A percentile compares a stretch with the other conserved stretches of the same genome.
Conservation (phyloP, 73 alveolate species). For the Diophrys appendiculata region DNA sequence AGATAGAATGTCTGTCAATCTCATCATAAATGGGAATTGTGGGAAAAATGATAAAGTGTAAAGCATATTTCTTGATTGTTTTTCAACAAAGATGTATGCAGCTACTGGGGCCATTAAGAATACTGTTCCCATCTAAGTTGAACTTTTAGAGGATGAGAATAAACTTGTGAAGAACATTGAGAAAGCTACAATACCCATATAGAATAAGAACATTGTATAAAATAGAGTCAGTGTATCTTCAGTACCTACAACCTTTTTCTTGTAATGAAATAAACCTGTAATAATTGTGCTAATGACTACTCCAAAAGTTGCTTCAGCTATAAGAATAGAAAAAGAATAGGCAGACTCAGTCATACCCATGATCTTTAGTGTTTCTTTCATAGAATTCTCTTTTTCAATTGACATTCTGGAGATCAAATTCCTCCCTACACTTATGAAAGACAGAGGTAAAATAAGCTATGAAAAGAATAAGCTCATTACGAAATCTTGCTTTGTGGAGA, state of each 20-base stretch:
- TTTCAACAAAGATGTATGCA: neutral
- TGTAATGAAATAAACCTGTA: constrained; percentile 2
- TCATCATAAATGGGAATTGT: constrained; percentile 53
- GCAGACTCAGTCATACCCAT: constrained; percentile 59
- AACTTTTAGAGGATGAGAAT: constrained; percentile 62
- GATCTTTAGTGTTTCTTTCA: constrained; percentile 71
- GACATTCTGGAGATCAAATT: constrained; percentile 9
- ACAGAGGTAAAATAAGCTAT: neutral
- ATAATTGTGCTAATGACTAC: constrained; percentile 9
- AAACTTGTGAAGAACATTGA: constrained; percentile 59
- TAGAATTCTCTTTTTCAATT: constrained; percentile 64
- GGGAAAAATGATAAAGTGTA: constrained; percentile 39
- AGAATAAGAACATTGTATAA: constrained; percentile 32
- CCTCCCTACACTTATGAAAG: neutral
- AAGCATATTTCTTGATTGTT: neutral
- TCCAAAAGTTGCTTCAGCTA: constrained; percentile 42
- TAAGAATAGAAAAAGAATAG: constrained; percentile 50
- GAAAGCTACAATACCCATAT: constrained; percentile 52
- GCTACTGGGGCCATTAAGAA: constrained; percentile 31
- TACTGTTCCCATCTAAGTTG: constrained; percentile 49
- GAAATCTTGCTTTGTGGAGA: neutral
- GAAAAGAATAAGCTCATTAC: neutral
- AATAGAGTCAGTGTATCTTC: constrained; percentile 24
- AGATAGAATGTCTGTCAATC: neutral
- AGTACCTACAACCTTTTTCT: neutral